A percentile compares a stretch with the other conserved stretches of the same genome.
Conservation (phyloP, 208 protist genomes). For the Trichomonas tenax region DNA sequence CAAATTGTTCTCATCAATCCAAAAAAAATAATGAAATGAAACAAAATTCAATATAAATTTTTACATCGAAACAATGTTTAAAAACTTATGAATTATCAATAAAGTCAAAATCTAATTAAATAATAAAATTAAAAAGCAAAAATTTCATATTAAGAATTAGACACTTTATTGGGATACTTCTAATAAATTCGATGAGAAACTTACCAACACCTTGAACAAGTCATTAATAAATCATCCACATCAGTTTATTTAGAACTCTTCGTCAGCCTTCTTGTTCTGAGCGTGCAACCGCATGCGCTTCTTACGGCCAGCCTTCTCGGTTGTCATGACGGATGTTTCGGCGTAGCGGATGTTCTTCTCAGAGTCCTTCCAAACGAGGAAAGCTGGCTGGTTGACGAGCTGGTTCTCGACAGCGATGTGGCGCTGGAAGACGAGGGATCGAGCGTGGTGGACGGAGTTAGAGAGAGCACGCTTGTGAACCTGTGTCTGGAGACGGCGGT, state of each 20-base stretch:
- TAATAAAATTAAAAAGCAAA: too few relatives aligned
- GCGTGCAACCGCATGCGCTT: not conserved
- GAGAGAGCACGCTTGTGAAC: conserved; percentile 91
- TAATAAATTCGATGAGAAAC: too few relatives aligned
- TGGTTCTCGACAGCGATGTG: conserved; percentile 67
- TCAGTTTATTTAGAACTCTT: not conserved
- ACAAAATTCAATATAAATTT: too few relatives aligned
- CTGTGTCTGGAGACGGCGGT: conserved; percentile 96
- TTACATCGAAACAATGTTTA: too few relatives aligned
- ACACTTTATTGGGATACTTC: too few relatives aligned
- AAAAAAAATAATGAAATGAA: too few relatives aligned
- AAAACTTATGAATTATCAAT: too few relatives aligned
- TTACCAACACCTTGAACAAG: too few relatives aligned
- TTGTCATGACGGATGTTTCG: not conserved
- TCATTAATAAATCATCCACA: too few relatives aligned
- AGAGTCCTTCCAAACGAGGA: conserved; percentile 6
- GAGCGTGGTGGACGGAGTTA: conserved; percentile 98
- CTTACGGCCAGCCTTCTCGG: not conserved
- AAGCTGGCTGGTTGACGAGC: conserved; percentile 11
- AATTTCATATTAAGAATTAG: too few relatives aligned
- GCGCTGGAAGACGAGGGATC: conserved; percentile 92
- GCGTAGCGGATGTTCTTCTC: not conserved
- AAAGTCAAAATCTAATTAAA: too few relatives aligned
- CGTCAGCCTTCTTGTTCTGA: not conserved
- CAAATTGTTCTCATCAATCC: too few relatives aligned